Conservation (phyloP, 768 basidiomycete genomes). For the Tylopilus rubrobrunneus region DNA sequence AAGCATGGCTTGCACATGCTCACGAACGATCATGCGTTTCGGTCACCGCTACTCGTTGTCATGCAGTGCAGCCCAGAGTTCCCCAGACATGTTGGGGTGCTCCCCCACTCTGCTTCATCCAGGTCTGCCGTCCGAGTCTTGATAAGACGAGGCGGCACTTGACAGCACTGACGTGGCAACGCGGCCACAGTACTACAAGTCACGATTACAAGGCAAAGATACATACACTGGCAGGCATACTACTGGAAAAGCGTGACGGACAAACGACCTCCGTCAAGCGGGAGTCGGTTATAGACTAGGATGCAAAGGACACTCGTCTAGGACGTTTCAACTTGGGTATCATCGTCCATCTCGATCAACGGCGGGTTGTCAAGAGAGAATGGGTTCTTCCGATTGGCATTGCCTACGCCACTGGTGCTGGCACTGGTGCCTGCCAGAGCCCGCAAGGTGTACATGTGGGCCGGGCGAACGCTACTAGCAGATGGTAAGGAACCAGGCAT, state of each 20-base stretch:
- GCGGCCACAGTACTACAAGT: neutral
- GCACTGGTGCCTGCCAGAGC: neutral
- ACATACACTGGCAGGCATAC: slow-evolving; percentile 1
- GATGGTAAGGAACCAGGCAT: slow-evolving; percentile 26
- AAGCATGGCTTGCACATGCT: too few species aligned
- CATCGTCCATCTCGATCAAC: slow-evolving; percentile 3
- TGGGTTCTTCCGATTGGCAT: slow-evolving; percentile 3
- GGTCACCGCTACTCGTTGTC: too few species aligned
- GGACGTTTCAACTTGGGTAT: neutral
- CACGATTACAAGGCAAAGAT: neutral
- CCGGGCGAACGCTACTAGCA: neutral
- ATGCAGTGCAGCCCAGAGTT: too few species aligned
- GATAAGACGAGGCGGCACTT: too few species aligned
- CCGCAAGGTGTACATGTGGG: too few species aligned
- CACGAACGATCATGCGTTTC: too few species aligned
- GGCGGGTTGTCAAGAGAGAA: neutral
- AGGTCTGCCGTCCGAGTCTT: too few species aligned
- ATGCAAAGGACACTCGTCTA: neutral
- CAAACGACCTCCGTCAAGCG: neutral
- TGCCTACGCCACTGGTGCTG: neutral
- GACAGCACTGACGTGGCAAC: neutral
- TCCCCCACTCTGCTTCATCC: too few species aligned
- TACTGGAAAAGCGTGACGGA: neutral
- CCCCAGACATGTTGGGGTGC: too few species aligned
- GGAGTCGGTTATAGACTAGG: neutral